Conservation (phyloP, 75 land plant genomes). For the Selaginella tamariscina region DNA sequence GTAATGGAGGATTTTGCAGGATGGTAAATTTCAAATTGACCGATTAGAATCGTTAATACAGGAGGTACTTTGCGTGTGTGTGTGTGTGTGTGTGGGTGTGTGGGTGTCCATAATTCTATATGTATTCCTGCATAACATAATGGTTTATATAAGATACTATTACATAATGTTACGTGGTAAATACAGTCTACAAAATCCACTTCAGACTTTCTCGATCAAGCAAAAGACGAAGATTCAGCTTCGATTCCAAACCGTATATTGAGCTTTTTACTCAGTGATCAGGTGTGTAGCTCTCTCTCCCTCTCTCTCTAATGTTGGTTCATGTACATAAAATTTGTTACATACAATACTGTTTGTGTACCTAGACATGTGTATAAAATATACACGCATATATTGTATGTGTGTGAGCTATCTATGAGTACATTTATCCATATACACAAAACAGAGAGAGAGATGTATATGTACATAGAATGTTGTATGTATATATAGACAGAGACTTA, state of each 20-base stretch:
- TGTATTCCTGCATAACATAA: neutral
- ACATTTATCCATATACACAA: neutral
- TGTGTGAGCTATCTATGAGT: neutral
- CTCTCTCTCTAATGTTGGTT: too few relatives aligned
- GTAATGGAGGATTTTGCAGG: slow-evolving; percentile 29
- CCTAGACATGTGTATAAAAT: too few relatives aligned
- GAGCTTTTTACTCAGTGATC: slow-evolving; percentile 49
- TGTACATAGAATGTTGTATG: neutral
- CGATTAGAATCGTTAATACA: slow-evolving; percentile 73
- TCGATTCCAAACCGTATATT: slow-evolving; percentile 38
- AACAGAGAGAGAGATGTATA: neutral
- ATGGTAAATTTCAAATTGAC: slow-evolving; percentile 84
- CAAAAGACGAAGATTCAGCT: slow-evolving; percentile 12
- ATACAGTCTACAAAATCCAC: slow-evolving; percentile 60
- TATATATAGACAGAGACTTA: neutral
- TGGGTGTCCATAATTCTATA: neutral
- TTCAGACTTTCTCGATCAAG: slow-evolving; percentile 26
- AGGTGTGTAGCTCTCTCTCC: slow-evolving; percentile 26
- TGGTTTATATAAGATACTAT: neutral
- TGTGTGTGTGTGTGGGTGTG: too few relatives aligned
- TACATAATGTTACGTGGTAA: neutral
- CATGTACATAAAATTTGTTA: too few relatives aligned
- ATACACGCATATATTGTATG: neutral
- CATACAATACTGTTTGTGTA: too few relatives aligned
- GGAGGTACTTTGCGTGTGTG: slow-evolving; percentile 65